Percentiles rank a stretch among this genome's conserved stretches.
phyloP scores from a whole-genome alignment of 305 asterid species.

The Fraxinus dipetala region DNA sequence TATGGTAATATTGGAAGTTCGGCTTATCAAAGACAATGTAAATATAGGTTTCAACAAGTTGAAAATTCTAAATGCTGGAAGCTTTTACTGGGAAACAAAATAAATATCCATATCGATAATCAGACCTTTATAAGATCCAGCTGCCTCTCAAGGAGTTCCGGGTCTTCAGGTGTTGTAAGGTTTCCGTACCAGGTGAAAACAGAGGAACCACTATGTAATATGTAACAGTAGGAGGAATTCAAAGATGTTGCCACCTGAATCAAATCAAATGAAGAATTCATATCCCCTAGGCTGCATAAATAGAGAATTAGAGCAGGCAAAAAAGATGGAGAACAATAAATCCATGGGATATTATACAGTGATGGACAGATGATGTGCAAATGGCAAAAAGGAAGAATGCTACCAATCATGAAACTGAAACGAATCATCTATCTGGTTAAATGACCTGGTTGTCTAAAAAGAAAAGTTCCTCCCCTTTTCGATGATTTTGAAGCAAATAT shows the following conservation, averaged over 20 bases:
- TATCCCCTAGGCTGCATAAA: conserved; percentile 5
- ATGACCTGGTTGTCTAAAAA: not conserved
- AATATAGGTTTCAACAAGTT: conserved; percentile 3
- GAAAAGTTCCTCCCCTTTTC: not conserved
- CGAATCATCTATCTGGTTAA: not conserved
- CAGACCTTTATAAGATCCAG: conserved; percentile 69
- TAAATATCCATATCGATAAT: conserved; percentile 11
- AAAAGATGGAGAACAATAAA: conserved; percentile 7
- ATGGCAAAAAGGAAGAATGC: not conserved
- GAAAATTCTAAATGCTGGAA: conserved; percentile 11
- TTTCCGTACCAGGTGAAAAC: conserved; percentile 74
- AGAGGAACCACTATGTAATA: conserved; percentile 53
- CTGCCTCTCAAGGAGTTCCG: conserved; percentile 74
- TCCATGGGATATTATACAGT: not conserved
- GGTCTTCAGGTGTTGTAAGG: conserved; percentile 65
- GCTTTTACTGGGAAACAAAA: conserved; percentile 4
- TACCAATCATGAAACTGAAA: not conserved
- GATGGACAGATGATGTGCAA: not conserved
- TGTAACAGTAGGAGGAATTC: conserved; percentile 76
- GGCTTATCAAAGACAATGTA: not conserved
- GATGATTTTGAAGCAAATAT: not conserved
- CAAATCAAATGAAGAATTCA: conserved; percentile 13
- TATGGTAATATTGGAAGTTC: not conserved
- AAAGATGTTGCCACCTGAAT: conserved; percentile 73
- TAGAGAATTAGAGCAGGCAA: not conserved